Evolutionary conservation across 2,329 filamentous ascomycete genomes (phyloP).

Genomic region (Ascochyta clinopodiicola): DNA sequence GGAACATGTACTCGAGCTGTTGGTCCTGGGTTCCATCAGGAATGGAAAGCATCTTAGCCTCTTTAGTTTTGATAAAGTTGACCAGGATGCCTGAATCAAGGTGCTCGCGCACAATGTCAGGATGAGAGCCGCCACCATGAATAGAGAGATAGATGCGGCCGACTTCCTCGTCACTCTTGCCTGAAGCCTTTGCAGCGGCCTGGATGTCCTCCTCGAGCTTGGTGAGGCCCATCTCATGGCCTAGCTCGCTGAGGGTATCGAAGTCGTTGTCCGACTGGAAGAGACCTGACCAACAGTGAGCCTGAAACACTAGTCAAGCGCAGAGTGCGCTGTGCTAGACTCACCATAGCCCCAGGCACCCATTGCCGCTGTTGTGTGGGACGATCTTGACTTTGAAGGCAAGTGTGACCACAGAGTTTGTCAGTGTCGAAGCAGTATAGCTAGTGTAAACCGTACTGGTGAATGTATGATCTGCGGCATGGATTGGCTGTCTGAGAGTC

Average conservation of each 20-base stretch:
- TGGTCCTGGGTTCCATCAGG: conserved; percentile 4
- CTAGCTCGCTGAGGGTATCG: conserved; percentile 21
- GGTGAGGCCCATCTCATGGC: conserved; percentile 20
- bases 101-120: conserved; percentile 24
- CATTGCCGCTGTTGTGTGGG: conserved; percentile 13
- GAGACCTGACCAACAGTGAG: conserved; percentile 18
- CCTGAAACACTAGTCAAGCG: not conserved
- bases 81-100: conserved; percentile 25
- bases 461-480: not conserved
- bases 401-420: not conserved
- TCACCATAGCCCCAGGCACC: conserved; percentile 27
- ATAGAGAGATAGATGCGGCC: conserved; percentile 17
- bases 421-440: not conserved
- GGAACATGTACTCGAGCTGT: conserved; percentile 2
- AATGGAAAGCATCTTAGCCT: conserved; percentile 18
- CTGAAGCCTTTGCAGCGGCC: conserved; percentile 18
- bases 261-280: conserved; percentile 32
- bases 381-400: not conserved
- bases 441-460: not conserved
- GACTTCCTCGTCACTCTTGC: conserved; percentile 16
- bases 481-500: not conserved
- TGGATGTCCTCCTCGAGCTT: conserved; percentile 19
- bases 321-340: not conserved
- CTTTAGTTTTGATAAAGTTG: conserved; percentile 18
- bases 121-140: conserved; percentile 15